A percentile compares a stretch with the other conserved stretches of the same genome.
Conservation (phyloP, 352 stramenopile species). For the Blastocystis sp. region DNA sequence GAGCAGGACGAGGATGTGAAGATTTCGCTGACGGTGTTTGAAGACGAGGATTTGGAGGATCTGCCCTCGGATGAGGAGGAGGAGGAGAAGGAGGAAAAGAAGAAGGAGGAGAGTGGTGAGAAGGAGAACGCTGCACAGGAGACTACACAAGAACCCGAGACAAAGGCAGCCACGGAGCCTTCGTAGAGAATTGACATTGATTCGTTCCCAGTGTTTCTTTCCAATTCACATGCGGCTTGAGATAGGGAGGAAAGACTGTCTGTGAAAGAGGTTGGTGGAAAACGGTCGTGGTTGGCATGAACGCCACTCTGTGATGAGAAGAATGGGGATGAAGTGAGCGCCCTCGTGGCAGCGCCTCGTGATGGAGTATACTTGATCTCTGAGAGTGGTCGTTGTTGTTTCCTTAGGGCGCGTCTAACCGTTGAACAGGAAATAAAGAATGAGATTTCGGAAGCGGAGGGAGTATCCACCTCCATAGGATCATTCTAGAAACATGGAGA, state of each 20-base stretch:
- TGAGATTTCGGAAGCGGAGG: neutral
- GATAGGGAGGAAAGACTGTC: neutral
- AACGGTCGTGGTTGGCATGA: neutral
- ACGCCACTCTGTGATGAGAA: neutral
- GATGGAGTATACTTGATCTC: conserved; percentile 52
- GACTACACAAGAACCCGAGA: neutral
- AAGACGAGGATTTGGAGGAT: conserved; percentile 39
- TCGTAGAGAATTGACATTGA: neutral
- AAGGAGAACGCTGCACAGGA: neutral
- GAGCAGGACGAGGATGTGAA: conserved; percentile 40
- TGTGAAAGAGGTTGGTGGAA: neutral
- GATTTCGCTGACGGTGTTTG: conserved; percentile 41
- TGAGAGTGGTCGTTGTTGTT: neutral
- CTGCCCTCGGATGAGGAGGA: neutral
- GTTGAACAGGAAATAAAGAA: neutral
- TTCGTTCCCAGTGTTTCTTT: no score
- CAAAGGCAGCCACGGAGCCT: neutral
- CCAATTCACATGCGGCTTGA: no score
- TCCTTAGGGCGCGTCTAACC: neutral
- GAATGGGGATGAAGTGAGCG: conserved; percentile 14
- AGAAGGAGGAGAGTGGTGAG: neutral
- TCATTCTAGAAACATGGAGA: conserved; percentile 1
- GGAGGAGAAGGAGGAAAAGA: neutral
- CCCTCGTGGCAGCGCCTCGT: conserved; percentile 4
- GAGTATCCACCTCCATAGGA: neutral